Percentiles rank a stretch among this genome's conserved stretches.
phyloP scores from a whole-genome alignment of 1,284 basidiomycete genomes.

The Neolentinus lepideus region DNA sequence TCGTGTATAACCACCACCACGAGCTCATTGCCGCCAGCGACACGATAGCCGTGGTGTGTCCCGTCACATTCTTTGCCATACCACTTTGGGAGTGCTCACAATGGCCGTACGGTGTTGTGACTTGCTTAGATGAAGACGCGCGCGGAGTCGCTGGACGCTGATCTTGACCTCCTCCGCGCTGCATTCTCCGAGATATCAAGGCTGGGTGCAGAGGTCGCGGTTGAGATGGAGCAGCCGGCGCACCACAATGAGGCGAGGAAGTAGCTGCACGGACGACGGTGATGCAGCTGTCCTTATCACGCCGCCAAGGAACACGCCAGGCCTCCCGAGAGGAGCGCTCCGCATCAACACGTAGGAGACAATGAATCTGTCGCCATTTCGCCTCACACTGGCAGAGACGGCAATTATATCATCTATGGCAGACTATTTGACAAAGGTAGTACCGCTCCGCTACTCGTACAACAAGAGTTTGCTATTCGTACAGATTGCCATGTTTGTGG shows the following conservation, averaged over 20 bases:
- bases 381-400: too few relatives aligned
- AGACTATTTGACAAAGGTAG: neutral
- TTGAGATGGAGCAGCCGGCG: neutral
- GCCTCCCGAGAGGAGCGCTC: too few relatives aligned
- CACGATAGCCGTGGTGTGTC: conserved; percentile 74
- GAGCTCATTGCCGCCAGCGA: conserved; percentile 90
- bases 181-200: conserved; percentile 84
- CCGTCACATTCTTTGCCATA: neutral
- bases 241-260: too few relatives aligned
- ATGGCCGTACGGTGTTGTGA: conserved; percentile 4
- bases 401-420: too few relatives aligned
- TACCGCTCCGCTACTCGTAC: neutral
- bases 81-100: too few relatives aligned
- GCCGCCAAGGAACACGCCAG: too few relatives aligned
- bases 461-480: neutral
- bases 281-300: too few relatives aligned
- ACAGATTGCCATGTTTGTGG: too few relatives aligned
- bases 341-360: too few relatives aligned
- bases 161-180: conserved; percentile 71
- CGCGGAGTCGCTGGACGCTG: conserved; percentile 74
- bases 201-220: conserved; percentile 59
- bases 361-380: too few relatives aligned
- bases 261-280: too few relatives aligned
- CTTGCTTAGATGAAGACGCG: conserved; percentile 69
- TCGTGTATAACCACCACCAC: conserved; percentile 94